These are phyloP conservation scores for Aspergillus pseudonomiae DNA, from an alignment of 2,329 filamentous ascomycete species.

Conservation along the genomic window DNA sequence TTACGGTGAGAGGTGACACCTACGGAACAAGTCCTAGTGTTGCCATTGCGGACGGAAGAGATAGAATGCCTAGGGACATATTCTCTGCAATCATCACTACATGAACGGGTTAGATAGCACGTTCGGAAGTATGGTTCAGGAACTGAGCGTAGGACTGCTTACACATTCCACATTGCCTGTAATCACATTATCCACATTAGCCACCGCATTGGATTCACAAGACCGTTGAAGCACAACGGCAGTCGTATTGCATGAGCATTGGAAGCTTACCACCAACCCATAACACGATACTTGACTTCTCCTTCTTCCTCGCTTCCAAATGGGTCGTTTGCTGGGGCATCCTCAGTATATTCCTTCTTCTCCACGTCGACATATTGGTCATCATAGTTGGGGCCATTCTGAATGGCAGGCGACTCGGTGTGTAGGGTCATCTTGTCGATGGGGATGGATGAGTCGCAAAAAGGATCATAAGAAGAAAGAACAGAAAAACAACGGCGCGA, in stretches of 20 bases:
- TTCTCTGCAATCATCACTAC: conserved; percentile 62
- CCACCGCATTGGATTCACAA: background rate
- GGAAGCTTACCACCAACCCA: conserved; percentile 45
- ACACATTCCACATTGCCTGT: conserved; percentile 43
- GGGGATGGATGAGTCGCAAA: background rate
- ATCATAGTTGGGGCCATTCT: conserved; percentile 6
- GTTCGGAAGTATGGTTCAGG: background rate
- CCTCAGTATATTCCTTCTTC: conserved; percentile 15
- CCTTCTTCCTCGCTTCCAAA: conserved; percentile 43
- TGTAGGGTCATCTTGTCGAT: conserved; percentile 7
- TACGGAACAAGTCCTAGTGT: conserved; percentile 58
- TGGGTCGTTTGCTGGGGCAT: conserved; percentile 29
- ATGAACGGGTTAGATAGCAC: conserved; percentile 10
- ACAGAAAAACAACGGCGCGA: background rate
- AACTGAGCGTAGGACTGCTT: conserved; percentile 11
- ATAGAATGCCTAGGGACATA: conserved; percentile 60
- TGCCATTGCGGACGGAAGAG: conserved; percentile 57
- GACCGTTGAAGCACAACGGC: background rate
- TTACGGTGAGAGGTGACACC: conserved; percentile 18
- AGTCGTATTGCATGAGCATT: background rate
- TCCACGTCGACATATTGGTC: conserved; percentile 10
- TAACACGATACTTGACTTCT: conserved; percentile 54
- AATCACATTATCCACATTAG: background rate
- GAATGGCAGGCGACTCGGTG: conserved; percentile 7
- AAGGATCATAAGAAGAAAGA: background rate